Conservation (phyloP, 176 grass and related monocot species). For the Cenchrus fungigraminus region DNA sequence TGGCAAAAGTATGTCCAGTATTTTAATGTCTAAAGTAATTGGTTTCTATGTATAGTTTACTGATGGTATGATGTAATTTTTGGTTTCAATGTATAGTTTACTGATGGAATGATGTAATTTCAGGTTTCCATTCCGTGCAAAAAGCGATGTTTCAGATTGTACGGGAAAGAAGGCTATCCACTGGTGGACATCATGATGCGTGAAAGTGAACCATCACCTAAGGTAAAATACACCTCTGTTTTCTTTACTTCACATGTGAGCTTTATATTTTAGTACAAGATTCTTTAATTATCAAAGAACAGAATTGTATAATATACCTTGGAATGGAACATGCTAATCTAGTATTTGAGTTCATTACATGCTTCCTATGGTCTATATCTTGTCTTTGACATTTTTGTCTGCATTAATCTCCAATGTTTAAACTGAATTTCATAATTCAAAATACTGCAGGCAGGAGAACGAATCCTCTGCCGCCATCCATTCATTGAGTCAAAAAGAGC, state of each 20-base stretch:
- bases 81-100: constrained; percentile 3
- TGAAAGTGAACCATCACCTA: constrained; percentile 85
- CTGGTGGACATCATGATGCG: constrained; percentile 95
- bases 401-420: not conserved
- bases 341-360: not conserved
- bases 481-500: constrained; percentile 98
- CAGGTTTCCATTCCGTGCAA: constrained; percentile 99
- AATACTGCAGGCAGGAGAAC: constrained; percentile 76
- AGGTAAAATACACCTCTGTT: constrained; percentile 48
- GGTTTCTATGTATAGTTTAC: constrained; percentile 1
- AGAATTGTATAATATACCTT: constrained; percentile 12
- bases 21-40: constrained; percentile 6
- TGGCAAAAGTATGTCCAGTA: constrained; percentile 73
- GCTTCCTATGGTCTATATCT: constrained; percentile 25
- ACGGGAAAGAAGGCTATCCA: constrained; percentile 89
- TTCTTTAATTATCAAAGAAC: constrained; percentile 28
- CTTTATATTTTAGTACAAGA: constrained; percentile 15
- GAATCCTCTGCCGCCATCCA: constrained; percentile 89
- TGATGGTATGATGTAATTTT: constrained; percentile 24
- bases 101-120: constrained; percentile 20
- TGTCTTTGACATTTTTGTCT: constrained; percentile 16
- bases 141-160: constrained; percentile 90
- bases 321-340: constrained; percentile 19
- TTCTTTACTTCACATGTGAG: constrained; percentile 27
- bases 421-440: constrained; percentile 36